Percentiles rank a stretch among this genome's conserved stretches.
These are phyloP conservation scores for Asparagopsis taxiformis DNA, from an alignment of 31 red algal genomes.

Conservation along the genomic window DNA sequence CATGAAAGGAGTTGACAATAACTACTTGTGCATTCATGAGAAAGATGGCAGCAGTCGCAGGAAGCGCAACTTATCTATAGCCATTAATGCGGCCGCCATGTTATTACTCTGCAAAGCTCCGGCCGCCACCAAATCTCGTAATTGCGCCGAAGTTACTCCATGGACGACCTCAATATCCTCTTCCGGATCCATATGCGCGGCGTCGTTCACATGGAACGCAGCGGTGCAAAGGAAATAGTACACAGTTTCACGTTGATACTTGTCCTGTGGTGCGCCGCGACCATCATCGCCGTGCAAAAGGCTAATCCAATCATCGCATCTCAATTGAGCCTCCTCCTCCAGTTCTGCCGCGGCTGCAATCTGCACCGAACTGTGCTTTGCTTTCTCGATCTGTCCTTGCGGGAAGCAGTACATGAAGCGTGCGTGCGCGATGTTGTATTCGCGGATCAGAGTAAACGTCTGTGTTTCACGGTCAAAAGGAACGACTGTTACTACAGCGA, in stretches of 20 bases:
- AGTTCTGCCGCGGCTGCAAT: constrained; percentile 47
- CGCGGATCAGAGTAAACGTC: constrained; percentile 63
- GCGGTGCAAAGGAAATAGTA: constrained; percentile 52
- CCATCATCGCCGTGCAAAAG: constrained; percentile 32
- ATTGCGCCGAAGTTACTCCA: constrained; percentile 39
- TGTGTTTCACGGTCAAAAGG: constrained; percentile 41
- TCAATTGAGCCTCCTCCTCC: constrained; percentile 51
- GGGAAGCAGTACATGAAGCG: constrained; percentile 51
- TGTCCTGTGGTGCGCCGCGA: constrained; percentile 63
- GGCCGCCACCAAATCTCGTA: constrained; percentile 27
- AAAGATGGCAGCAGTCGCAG: constrained; percentile 19
- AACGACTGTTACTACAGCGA: constrained; percentile 63
- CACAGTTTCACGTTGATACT: constrained; percentile 73
- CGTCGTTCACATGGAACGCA: constrained; percentile 35
- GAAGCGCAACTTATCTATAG: constrained; percentile 26
- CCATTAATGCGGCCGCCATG: constrained; percentile 63
- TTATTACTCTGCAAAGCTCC: constrained; percentile 69
- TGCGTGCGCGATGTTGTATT: constrained; percentile 63
- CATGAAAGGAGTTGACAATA: neutral
- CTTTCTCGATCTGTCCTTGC: constrained; percentile 32
- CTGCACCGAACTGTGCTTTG: constrained; percentile 11
- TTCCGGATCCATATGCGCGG: constrained; percentile 43
- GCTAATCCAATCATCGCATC: constrained; percentile 49
- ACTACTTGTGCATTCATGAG: constrained; percentile 2
- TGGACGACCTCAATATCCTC: constrained; percentile 70